A percentile compares a stretch with the other conserved stretches of the same genome.
Evolutionary conservation across 352 stramenopile genomes (phyloP).

Genomic region (Phytopythium chamaehyphon): DNA sequence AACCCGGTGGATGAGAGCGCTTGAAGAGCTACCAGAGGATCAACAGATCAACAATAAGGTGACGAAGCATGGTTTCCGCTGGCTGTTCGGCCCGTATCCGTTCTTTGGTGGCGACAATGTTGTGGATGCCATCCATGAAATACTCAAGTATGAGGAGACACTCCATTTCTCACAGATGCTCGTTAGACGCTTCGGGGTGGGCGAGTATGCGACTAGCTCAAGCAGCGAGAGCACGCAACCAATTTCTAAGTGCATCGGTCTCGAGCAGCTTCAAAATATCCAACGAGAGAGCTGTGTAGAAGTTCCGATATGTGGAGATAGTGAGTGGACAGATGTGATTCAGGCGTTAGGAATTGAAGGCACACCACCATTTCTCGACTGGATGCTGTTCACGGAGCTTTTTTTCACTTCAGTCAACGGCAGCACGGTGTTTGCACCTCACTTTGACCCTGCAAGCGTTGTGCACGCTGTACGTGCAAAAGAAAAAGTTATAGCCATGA

Average conservation of each 20-base stretch:
- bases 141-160: slow-evolving; percentile 34
- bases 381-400: slow-evolving; percentile 38
- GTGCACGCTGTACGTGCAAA: slow-evolving; percentile 44
- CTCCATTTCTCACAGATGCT: slow-evolving; percentile 39
- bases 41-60: slow-evolving; percentile 8
- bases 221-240: not conserved
- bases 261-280: slow-evolving; percentile 25
- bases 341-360: not conserved
- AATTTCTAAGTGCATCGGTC: slow-evolving; percentile 20
- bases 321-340: slow-evolving; percentile 14
- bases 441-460: slow-evolving; percentile 23
- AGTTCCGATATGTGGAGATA: slow-evolving; percentile 7
- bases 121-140: slow-evolving; percentile 27
- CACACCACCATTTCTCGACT: slow-evolving; percentile 17
- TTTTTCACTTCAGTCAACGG: slow-evolving; percentile 24
- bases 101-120: slow-evolving; percentile 42
- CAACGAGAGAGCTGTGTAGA: slow-evolving; percentile 28
- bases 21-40: slow-evolving; percentile 14
- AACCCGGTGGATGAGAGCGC: slow-evolving; percentile 23
- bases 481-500: slow-evolving; percentile 32
- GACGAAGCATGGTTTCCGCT: slow-evolving; percentile 32
- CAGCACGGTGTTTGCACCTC: slow-evolving; percentile 23
- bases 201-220: not conserved
- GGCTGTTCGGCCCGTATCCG: slow-evolving; percentile 38
- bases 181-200: slow-evolving; percentile 24